Conservation (phyloP, 2,329 filamentous ascomycete species). For the Xylaria sp. region DNA sequence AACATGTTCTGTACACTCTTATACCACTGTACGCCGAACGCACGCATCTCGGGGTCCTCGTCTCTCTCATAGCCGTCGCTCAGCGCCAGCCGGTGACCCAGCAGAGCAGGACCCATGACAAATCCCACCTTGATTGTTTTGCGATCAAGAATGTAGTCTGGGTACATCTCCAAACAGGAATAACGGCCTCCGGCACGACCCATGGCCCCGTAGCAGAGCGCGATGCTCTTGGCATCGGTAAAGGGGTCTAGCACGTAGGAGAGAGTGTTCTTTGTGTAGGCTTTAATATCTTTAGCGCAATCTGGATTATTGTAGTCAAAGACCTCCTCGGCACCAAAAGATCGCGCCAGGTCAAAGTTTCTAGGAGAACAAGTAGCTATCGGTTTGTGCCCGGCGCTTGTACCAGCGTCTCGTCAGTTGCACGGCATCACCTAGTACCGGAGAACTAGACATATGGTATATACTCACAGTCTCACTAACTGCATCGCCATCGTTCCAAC, state of each 20-base stretch:
- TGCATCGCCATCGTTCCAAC: conserved; percentile 59
- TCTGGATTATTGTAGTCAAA: conserved; percentile 18
- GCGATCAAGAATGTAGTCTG: conserved; percentile 11
- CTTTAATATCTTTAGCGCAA: conserved; percentile 43
- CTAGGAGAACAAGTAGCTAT: conserved; percentile 23
- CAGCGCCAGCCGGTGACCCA: conserved; percentile 25
- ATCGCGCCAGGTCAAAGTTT: conserved; percentile 9
- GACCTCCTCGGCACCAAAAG: conserved; percentile 21
- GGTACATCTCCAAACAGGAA: conserved; percentile 26
- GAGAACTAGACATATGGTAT: background rate
- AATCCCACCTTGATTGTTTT: conserved; percentile 31
- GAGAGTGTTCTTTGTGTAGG: conserved; percentile 51
- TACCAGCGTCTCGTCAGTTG: background rate
- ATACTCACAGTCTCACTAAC: conserved; percentile 47
- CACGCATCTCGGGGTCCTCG: conserved; percentile 20
- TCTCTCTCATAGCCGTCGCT: conserved; percentile 26
- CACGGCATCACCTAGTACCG: background rate
- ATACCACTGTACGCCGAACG: conserved; percentile 9
- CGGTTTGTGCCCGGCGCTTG: background rate
- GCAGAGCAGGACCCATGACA: conserved; percentile 27
- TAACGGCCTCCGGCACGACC: conserved; percentile 50
- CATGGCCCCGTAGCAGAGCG: conserved; percentile 51
- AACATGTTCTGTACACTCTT: conserved; percentile 28
- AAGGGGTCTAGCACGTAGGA: conserved; percentile 54
- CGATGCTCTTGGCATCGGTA: conserved; percentile 45